Evolutionary conservation across 2,329 filamentous ascomycete species (phyloP), one percentile per base, ranked within the genome.

Genomic region (Madurella mycetomatis): DNA sequence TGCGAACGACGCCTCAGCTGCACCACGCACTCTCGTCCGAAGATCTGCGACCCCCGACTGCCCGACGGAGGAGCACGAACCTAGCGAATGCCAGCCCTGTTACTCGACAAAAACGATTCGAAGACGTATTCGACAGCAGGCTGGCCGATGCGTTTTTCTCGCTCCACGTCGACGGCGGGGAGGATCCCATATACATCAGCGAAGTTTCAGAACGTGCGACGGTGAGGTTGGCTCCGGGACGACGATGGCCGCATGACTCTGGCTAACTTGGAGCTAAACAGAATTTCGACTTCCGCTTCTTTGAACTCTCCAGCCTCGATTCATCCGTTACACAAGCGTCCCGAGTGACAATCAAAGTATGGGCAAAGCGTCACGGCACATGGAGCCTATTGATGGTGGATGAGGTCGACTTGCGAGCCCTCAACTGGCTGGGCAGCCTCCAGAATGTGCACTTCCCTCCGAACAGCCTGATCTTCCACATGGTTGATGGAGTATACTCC

Each of bases 71-170:
- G 34, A 81, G 80, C 65, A 72, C 78, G 31, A 77, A 72, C 43
- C 64, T 80, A n/a, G 73, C 73, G 49, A 72, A 73, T 42, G 69
- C 70, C 13, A 79, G 65, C 46, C 77, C 78, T 0, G 57, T 71
- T 3, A 72, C 74, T 25, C 71, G 90, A 51, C 91, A 96, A 74
- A 84, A 84, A 69, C 86, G 85, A 67, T 74, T 96, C 41, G 88
- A 94, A 69, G 79, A 85, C 60, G 80, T 89, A 8, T 82, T 88
- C 30, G 83, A 85, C 49, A 82, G 78, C 62, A 80, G 83, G 49
- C 85, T 94, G 71, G 90, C 86, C n/a, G 88, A 96, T 71, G 85
- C 86, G 15, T 96, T 95, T 78, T 94, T 95, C 70, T 88, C 90
- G 2, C 68, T 96, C 49, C 92, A 96, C 69, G 81, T 85, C 44